Conservation (phyloP, 306 rosid genomes). For the Leucaena leucocephala region DNA sequence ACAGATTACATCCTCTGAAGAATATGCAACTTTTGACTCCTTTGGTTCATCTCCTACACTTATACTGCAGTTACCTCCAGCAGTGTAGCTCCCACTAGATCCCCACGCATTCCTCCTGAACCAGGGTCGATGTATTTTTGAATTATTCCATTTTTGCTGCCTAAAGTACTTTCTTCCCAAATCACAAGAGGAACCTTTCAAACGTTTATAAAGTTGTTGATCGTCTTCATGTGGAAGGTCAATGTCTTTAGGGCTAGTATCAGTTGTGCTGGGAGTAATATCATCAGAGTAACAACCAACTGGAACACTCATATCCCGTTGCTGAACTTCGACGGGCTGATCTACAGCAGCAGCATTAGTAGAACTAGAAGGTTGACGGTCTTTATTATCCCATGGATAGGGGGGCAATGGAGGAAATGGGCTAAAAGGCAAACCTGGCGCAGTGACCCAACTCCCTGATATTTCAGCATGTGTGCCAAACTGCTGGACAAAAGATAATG, state of each 20-base stretch:
- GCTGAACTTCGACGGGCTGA: constrained; percentile 49
- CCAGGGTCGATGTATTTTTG: constrained; percentile 64
- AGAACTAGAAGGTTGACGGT: constrained; percentile 45
- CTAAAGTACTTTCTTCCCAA: constrained; percentile 70
- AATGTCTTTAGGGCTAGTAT: constrained; percentile 46
- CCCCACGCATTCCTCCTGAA: constrained; percentile 55
- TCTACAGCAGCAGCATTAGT: constrained; percentile 32
- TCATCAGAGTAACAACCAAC: constrained; percentile 52
- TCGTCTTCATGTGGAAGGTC: constrained; percentile 40
- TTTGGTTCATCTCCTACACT: constrained; percentile 58
- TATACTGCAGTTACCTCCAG: constrained; percentile 46
- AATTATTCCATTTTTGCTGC: constrained; percentile 86
- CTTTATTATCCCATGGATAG: constrained; percentile 54
- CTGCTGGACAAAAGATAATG: constrained; percentile 65
- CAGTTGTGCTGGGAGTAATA: constrained; percentile 56
- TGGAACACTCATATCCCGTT: constrained; percentile 39
- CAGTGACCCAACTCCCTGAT: constrained; percentile 64
- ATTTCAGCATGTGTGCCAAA: constrained; percentile 63
- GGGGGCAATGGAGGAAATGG: constrained; percentile 94
- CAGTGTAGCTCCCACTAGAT: constrained; percentile 49
- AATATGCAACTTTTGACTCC: constrained; percentile 52
- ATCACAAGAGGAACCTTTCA: constrained; percentile 60
- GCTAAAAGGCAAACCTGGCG: constrained; percentile 89
- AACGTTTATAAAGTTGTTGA: constrained; percentile 47
- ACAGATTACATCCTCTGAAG: constrained; percentile 64